phyloP scores from a whole-genome alignment of 2,329 filamentous ascomycete species.

The Mycosphaerella sp. region DNA sequence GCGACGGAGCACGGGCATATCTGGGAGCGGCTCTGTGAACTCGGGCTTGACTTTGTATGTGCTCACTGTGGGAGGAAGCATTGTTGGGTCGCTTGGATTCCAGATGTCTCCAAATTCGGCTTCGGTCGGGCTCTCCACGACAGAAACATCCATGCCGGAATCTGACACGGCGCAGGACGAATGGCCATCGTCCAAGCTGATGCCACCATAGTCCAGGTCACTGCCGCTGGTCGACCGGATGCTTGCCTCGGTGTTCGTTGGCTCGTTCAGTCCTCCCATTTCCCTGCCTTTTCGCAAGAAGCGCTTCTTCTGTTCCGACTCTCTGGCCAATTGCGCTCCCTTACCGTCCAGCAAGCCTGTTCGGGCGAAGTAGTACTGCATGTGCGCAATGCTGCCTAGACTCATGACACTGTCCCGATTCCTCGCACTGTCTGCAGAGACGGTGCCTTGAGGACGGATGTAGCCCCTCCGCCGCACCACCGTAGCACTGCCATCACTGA shows the following conservation, averaged over 20 bases:
- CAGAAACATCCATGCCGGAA: constrained; percentile 30
- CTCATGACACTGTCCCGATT: constrained; percentile 94
- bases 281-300: constrained; percentile 22
- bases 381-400: constrained; percentile 88
- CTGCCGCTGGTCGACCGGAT: constrained; percentile 14
- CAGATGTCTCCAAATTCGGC: constrained; percentile 44
- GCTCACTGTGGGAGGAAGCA: constrained; percentile 95
- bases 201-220: constrained; percentile 22
- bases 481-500: constrained; percentile 41
- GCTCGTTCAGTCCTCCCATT: constrained; percentile 10
- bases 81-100: constrained; percentile 59
- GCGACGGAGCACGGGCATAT: constrained; percentile 68
- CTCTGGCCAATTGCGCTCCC: constrained; percentile 68
- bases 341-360: constrained; percentile 92
- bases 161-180: constrained; percentile 30
- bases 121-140: constrained; percentile 51
- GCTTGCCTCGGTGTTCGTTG: constrained; percentile 5
- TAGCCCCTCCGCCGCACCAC: constrained; percentile 65
- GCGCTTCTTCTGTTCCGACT: constrained; percentile 29
- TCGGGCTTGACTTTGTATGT: constrained; percentile 86
- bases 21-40: constrained; percentile 74
- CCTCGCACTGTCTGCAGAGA: constrained; percentile 84
- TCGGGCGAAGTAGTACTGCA: constrained; percentile 97
- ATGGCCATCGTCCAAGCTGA: constrained; percentile 26
- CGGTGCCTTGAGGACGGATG: constrained; percentile 77